Evolutionary conservation across 2,329 filamentous ascomycete species (phyloP).

Genomic region (Fusarium abutilonis): DNA sequence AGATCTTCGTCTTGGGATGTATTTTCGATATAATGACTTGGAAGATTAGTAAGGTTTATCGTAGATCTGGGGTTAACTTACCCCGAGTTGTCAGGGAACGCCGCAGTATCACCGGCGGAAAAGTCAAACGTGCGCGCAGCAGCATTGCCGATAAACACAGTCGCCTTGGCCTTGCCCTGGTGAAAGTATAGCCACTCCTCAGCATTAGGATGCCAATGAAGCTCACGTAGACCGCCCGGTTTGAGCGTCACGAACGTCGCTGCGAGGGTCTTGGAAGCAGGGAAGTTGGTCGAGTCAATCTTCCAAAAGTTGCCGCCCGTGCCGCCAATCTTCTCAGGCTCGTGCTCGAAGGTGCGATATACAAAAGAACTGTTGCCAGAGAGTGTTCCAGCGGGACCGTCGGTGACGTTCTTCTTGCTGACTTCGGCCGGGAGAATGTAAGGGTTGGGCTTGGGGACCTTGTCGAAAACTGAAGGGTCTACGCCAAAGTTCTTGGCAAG

Average conservation of each 20-base stretch:
- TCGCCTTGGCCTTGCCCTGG: conserved; percentile 11
- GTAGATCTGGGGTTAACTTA: too few relatives aligned
- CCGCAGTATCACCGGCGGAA: conserved; percentile 11
- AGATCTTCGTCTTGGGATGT: conserved; percentile 8
- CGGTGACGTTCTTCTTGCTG: conserved; percentile 6
- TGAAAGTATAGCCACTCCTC: conserved; percentile 24
- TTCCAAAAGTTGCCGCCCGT: conserved; percentile 14
- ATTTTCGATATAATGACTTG: conserved; percentile 20
- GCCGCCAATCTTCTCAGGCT: too few relatives aligned
- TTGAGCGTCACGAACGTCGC: conserved; percentile 11
- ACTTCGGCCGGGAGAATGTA: conserved; percentile 20
- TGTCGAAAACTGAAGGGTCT: conserved; percentile 15
- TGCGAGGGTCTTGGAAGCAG: conserved; percentile 10
- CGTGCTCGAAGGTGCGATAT: too few relatives aligned
- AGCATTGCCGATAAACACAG: conserved; percentile 9
- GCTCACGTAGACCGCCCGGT: conserved; percentile 12
- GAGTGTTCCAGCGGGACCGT: not conserved
- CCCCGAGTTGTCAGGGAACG: not conserved
- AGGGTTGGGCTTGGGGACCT: conserved; percentile 15
- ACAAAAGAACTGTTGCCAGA: too few relatives aligned
- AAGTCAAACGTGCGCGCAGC: conserved; percentile 15
- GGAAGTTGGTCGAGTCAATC: conserved; percentile 9
- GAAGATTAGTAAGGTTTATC: too few relatives aligned
- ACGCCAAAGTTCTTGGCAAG: conserved; percentile 25
- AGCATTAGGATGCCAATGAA: conserved; percentile 21